Base-by-base conservation (phyloP, 164 flowering plant species). In the Cinnamomum micranthum region DNA sequence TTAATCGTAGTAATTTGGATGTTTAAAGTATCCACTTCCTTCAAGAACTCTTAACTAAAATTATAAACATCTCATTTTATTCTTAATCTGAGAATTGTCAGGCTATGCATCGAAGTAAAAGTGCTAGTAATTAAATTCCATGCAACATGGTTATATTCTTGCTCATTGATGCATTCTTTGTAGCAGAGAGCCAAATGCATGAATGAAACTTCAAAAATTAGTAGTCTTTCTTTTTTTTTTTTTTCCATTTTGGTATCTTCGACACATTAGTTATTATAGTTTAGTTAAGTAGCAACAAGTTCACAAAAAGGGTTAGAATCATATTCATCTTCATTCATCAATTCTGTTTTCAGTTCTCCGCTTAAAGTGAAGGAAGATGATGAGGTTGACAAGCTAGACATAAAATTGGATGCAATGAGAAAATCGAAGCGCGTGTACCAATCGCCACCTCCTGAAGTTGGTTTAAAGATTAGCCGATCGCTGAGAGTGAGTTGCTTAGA, bases 301-400 rank as follows among this genome's bases (percentile, higher is more conserved):
- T 41, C 9, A 41, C 2, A 11, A 7, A 41, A 41, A 41, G 67
- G 66, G 67, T 64, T 23, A 64, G 10, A 67, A 67, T 20, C 7
- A 50, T 72, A 70, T 62, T 35, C 25, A 76, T 65, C 33, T 35
- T 50, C 23, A 55, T 23, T 63, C 60, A 22, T 15, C 74, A 31
- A 28, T 31, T 67, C 19, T 28, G 47, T 67, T 67, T 81, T 75
- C 89, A 91, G 97, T 77, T 95, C 98, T 82, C 98, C 93, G 6
- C 73, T 92, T 74, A 92, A 88, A 86, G 90, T 95, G 73, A 95
- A 89, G 81, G 98, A 95, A 78, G 98, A 95, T 80, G 98, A 91
- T 80, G 97, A 92, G 73, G 97, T 93, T 20, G 98, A 95, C 82
- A 87, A 90, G 58, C 83, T 95, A 75, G 98, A 91, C 24, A 81